phyloP scores from a whole-genome alignment of 2,329 filamentous ascomycete species.

The Fusarium sp. region DNA sequence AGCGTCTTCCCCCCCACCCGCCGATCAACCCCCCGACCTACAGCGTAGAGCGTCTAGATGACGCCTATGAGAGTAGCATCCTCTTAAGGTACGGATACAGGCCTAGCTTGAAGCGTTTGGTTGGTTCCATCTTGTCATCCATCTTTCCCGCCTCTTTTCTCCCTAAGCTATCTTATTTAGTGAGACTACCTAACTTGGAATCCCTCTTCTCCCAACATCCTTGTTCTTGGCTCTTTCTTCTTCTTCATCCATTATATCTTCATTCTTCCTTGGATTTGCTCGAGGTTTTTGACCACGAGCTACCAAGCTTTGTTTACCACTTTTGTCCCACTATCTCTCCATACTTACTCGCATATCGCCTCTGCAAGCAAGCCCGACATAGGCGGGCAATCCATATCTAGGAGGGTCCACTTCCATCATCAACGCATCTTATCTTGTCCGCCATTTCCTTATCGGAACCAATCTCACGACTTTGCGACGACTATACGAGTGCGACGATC shows the following conservation, averaged over 20 bases:
- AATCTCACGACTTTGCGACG: constrained; percentile 29
- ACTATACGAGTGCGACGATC: constrained; percentile 22
- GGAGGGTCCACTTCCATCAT: constrained; percentile 43
- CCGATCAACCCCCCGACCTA: constrained; percentile 39
- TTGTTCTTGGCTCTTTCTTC: constrained; percentile 9
- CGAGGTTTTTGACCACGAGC: constrained; percentile 14
- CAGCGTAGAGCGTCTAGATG: constrained; percentile 31
- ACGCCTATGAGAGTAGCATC: constrained; percentile 39
- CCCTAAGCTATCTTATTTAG: constrained; percentile 21
- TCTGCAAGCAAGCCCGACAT: constrained; percentile 37
- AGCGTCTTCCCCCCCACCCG: constrained; percentile 32
- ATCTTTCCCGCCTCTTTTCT: constrained; percentile 24
- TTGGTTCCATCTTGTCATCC: constrained; percentile 23
- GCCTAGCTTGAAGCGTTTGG: constrained; percentile 26
- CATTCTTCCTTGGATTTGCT: constrained; percentile 13
- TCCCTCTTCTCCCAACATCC: constrained; percentile 12
- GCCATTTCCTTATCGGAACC: constrained; percentile 39
- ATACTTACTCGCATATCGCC: constrained; percentile 21
- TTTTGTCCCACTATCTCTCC: constrained; percentile 8
- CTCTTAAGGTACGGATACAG: constrained; percentile 35
- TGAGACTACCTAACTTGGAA: constrained; percentile 11
- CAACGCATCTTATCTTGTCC: constrained; percentile 45
- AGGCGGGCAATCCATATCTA: constrained; percentile 27
- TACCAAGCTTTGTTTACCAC: neutral
- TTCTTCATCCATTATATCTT: constrained; percentile 6